Conservation (phyloP, 2,329 filamentous ascomycete species). For the Botrytis sinoallii region DNA sequence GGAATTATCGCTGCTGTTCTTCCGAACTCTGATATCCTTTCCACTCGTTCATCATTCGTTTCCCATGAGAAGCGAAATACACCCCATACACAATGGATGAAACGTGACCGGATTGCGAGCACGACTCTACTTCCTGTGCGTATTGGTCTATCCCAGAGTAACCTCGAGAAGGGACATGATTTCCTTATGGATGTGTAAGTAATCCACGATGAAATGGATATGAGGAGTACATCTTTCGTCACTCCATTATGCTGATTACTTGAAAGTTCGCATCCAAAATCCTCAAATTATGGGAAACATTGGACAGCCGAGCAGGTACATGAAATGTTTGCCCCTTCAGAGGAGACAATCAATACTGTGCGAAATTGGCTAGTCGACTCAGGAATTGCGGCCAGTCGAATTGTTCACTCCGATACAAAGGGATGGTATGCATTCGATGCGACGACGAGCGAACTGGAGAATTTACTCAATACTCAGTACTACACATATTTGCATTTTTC, state of each 20-base stretch:
- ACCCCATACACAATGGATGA: constrained; percentile 23
- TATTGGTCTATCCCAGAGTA: constrained; percentile 45
- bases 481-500: constrained; percentile 37
- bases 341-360: constrained; percentile 37
- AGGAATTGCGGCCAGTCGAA: constrained; percentile 35
- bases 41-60: constrained; percentile 9
- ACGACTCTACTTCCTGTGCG: constrained; percentile 41
- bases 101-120: constrained; percentile 21
- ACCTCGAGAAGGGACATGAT: constrained; percentile 44
- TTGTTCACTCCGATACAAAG: constrained; percentile 37
- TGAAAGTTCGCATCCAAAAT: constrained; percentile 32
- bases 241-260: neutral
- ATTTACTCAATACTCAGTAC: constrained; percentile 39
- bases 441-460: constrained; percentile 37
- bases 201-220: neutral
- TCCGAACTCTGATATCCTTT: neutral
- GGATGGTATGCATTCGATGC: constrained; percentile 41
- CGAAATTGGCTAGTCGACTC: constrained; percentile 38
- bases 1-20: constrained; percentile 1
- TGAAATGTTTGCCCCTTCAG: constrained; percentile 38
- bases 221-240: neutral
- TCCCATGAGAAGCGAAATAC: constrained; percentile 26
- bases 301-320: constrained; percentile 37
- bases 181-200: constrained; percentile 41
- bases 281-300: constrained; percentile 40